These are phyloP conservation scores for Xanthoconium separans DNA, from an alignment of 1,284 basidiomycete species.

Conservation along the genomic window DNA sequence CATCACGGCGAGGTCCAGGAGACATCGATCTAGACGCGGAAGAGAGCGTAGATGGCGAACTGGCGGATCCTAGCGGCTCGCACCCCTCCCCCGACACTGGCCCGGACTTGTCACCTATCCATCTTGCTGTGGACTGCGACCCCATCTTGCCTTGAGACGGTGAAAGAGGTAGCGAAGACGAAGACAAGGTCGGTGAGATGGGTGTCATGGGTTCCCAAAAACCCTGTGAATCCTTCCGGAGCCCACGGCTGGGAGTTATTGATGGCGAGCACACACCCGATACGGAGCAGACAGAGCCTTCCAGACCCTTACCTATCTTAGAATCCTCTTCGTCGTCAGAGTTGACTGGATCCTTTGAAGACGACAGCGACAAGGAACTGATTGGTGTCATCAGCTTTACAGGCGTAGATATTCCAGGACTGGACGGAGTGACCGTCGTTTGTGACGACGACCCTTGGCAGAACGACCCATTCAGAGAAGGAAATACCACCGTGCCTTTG, in stretches of 20 bases:
- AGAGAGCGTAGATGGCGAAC: background rate
- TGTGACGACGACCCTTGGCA: conserved; percentile 13
- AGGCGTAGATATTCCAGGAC: conserved; percentile 14
- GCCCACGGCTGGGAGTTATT: conserved; percentile 6
- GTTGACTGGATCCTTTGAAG: background rate
- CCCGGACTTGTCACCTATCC: conserved; percentile 3
- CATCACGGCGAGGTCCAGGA: conserved; percentile 10
- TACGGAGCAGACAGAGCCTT: background rate
- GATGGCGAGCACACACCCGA: conserved; percentile 11
- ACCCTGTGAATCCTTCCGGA: conserved; percentile 28
- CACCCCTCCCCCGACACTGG: background rate
- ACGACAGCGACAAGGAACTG: conserved; percentile 1
- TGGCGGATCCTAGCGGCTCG: background rate
- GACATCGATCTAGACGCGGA: conserved; percentile 19
- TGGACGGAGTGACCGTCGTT: background rate
- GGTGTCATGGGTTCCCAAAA: conserved; percentile 29
- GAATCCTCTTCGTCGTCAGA: conserved; percentile 4
- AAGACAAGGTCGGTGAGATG: conserved; percentile 19
- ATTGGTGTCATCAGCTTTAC: conserved; percentile 3
- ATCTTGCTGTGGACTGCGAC: background rate
- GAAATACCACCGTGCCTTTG: conserved; percentile 19
- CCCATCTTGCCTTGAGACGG: conserved; percentile 10
- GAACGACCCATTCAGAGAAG: conserved; percentile 28
- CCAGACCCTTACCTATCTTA: background rate
- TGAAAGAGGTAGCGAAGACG: conserved; percentile 21